Conservation (phyloP, 345 rosid species). For the Clarkia xantiana region DNA sequence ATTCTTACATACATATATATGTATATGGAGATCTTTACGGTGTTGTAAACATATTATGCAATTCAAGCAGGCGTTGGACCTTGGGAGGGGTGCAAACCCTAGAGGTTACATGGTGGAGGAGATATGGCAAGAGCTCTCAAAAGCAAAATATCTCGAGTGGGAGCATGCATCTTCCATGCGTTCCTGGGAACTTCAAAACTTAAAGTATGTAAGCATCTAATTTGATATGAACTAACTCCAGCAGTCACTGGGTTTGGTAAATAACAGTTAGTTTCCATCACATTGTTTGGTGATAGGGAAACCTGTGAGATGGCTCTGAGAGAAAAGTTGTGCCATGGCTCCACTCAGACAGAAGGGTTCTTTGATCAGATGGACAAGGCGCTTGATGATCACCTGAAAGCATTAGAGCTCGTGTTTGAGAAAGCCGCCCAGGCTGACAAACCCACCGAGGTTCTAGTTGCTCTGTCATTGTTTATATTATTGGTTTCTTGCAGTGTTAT, state of each 20-base stretch:
- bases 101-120: slow-evolving; percentile 64
- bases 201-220: slow-evolving; percentile 39
- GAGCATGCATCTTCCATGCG: slow-evolving; percentile 48
- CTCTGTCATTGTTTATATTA: neutral
- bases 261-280: too few species aligned
- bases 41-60: too few species aligned
- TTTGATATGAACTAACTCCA: neutral
- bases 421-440: slow-evolving; percentile 57
- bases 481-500: neutral
- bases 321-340: slow-evolving; percentile 38
- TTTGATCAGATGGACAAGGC: slow-evolving; percentile 25
- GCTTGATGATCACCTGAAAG: slow-evolving; percentile 30
- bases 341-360: slow-evolving; percentile 38
- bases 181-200: slow-evolving; percentile 59
- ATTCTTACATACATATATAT: neutral
- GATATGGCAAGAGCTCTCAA: slow-evolving; percentile 83
- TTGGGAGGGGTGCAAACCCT: slow-evolving; percentile 58
- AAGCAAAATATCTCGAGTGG: slow-evolving; percentile 78
- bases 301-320: slow-evolving; percentile 67
- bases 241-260: neutral
- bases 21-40: too few species aligned
- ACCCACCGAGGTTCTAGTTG: slow-evolving; percentile 39
- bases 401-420: slow-evolving; percentile 41
- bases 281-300: slow-evolving; percentile 33
- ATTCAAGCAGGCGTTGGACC: slow-evolving; percentile 61